Conservation (phyloP, 768 basidiomycete genomes). For the Mrakia blollopis region DNA sequence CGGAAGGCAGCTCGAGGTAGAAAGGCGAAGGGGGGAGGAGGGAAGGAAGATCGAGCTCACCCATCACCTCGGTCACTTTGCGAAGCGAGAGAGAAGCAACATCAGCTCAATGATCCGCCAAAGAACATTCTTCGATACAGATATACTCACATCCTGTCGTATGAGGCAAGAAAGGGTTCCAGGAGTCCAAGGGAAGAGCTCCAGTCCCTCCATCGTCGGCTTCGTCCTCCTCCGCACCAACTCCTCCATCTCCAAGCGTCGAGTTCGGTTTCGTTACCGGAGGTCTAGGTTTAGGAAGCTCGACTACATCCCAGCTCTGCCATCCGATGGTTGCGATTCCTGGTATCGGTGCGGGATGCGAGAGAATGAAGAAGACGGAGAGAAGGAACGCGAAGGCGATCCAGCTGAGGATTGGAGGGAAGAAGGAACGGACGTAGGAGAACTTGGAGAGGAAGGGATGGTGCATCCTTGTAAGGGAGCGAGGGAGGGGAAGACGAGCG, state of each 20-base stretch:
- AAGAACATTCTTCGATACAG: neutral
- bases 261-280: slow-evolving; percentile 24
- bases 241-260: slow-evolving; percentile 59
- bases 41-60: slow-evolving; percentile 39
- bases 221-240: slow-evolving; percentile 44
- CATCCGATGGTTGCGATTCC: slow-evolving; percentile 67
- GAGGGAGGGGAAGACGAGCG: neutral
- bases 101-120: neutral
- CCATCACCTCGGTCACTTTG: slow-evolving; percentile 72
- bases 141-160: slow-evolving; percentile 63
- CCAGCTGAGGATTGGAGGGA: slow-evolving; percentile 49
- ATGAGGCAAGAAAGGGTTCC: slow-evolving; percentile 70
- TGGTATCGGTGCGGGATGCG: slow-evolving; percentile 55
- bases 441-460: slow-evolving; percentile 15
- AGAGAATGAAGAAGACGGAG: slow-evolving; percentile 70
- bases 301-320: slow-evolving; percentile 77
- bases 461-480: neutral
- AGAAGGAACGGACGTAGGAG: slow-evolving; percentile 48
- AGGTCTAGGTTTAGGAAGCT: slow-evolving; percentile 30
- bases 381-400: slow-evolving; percentile 67
- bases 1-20: neutral
- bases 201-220: slow-evolving; percentile 30
- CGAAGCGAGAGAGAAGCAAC: neutral
- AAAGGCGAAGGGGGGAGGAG: too few relatives aligned
- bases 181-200: slow-evolving; percentile 68